phyloP scores from a whole-genome alignment of 192 early-diverging fungal genomes.

The Thamnidium elegans region DNA sequence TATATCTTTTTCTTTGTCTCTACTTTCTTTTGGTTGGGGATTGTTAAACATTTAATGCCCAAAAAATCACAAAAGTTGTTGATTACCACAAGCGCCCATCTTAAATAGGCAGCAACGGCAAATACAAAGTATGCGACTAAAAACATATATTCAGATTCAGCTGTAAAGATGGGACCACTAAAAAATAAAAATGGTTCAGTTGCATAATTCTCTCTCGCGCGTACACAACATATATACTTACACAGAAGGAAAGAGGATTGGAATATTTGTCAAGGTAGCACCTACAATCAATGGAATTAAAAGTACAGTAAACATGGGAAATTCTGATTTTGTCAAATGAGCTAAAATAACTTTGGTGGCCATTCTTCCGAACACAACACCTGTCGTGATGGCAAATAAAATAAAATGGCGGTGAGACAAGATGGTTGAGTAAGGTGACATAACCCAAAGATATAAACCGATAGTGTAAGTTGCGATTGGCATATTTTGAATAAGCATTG shows the following conservation, averaged over 20 bases:
- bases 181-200: slow-evolving; percentile 13
- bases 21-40: slow-evolving; percentile 40
- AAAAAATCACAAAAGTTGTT: slow-evolving; percentile 83
- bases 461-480: slow-evolving; percentile 61
- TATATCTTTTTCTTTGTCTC: neutral
- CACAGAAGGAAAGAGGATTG: slow-evolving; percentile 44
- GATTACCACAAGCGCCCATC: slow-evolving; percentile 86
- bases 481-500: slow-evolving; percentile 59
- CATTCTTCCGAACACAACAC: slow-evolving; percentile 84
- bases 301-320: slow-evolving; percentile 81
- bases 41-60: slow-evolving; percentile 83
- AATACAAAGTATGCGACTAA: slow-evolving; percentile 69
- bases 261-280: slow-evolving; percentile 63
- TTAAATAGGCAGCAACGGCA: slow-evolving; percentile 72
- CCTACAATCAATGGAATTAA: slow-evolving; percentile 73
- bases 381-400: slow-evolving; percentile 69
- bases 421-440: slow-evolving; percentile 66
- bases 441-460: slow-evolving; percentile 68
- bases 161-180: slow-evolving; percentile 63
- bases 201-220: neutral
- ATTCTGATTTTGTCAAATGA: slow-evolving; percentile 79
- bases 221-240: slow-evolving; percentile 33
- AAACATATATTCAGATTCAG: slow-evolving; percentile 66
- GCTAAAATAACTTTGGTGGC: slow-evolving; percentile 89
- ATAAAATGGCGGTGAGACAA: slow-evolving; percentile 66